phyloP scores from a whole-genome alignment of 768 basidiomycete species.

The Leccinum variicolor region DNA sequence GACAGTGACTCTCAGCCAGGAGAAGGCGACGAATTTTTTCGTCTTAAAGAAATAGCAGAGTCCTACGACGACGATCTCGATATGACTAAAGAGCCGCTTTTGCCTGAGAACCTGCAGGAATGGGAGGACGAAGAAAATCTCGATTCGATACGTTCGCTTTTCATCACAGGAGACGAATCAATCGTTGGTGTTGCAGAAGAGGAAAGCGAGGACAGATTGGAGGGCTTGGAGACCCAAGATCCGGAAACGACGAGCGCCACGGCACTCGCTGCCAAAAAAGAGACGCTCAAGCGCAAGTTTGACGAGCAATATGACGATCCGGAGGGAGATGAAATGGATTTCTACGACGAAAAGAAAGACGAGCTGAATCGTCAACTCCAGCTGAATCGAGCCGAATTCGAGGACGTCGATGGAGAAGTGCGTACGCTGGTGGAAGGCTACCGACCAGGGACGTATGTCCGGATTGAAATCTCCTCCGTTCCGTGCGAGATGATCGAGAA shows the following conservation, averaged over 20 bases:
- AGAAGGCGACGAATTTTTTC: slow-evolving; percentile 70
- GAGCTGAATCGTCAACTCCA: slow-evolving; percentile 83
- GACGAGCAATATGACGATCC: slow-evolving; percentile 96
- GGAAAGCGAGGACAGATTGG: slow-evolving; percentile 38
- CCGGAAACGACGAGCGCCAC: slow-evolving; percentile 40
- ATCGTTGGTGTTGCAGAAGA: slow-evolving; percentile 36
- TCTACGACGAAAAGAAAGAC: slow-evolving; percentile 89
- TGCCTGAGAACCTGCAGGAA: slow-evolving; percentile 50
- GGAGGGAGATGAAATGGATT: slow-evolving; percentile 72
- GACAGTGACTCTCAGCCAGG: slow-evolving; percentile 78
- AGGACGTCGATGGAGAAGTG: slow-evolving; percentile 67
- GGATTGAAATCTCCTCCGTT: slow-evolving; percentile 80
- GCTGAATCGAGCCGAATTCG: slow-evolving; percentile 85
- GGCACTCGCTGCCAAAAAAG: slow-evolving; percentile 82
- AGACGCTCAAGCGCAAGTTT: slow-evolving; percentile 89
- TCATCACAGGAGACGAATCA: slow-evolving; percentile 73
- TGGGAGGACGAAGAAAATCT: slow-evolving; percentile 88
- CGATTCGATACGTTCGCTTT: slow-evolving; percentile 81
- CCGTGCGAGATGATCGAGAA: slow-evolving; percentile 91
- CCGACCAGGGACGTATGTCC: slow-evolving; percentile 88
- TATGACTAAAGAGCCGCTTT: slow-evolving; percentile 60
- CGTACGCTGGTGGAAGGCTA: slow-evolving; percentile 88
- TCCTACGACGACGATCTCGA: slow-evolving; percentile 57
- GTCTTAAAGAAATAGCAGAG: slow-evolving; percentile 39
- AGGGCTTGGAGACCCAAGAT: slow-evolving; percentile 30